Base-by-base conservation (phyloP, 768 basidiomycete genomes). In the Auricularia sp. region DNA sequence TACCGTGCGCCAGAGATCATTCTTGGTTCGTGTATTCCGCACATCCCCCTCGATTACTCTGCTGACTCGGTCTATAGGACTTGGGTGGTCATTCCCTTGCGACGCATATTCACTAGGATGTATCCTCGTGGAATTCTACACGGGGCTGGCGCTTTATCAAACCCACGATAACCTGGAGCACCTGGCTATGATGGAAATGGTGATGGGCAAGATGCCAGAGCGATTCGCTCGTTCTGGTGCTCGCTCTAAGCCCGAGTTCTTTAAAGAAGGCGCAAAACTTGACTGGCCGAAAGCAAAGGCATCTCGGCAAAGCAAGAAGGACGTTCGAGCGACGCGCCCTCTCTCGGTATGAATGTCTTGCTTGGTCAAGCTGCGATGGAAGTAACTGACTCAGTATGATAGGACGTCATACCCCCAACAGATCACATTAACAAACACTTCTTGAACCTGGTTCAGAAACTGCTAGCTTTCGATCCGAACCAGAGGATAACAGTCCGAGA, bases 1-100 rank as follows among this genome's bases (percentile, higher is more conserved):
- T 99, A 99, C 71, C 90, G 97, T 66, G 97, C 97, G 11, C 97
- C 97, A 3, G 97, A 99, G 79, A 98, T 99, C 74, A 99, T 99
- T 67, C 83, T 98, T 62, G 93, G 96, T 96, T 67, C 67, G 85
- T n/a, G 62, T 6, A 6, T 18, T 11, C 44, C 36, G 34, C 3
- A n/a, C 67, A 51, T 51, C 62, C 44, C 67, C 39, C 35, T 51
- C 53, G 34, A 51, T 63, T n/a, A n/a, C 61, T 66, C 70, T 62
- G 70, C 68, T 64, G 62, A 61, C 51, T 61, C 64, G 3, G 44
- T 16, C 66, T 66, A 61, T 72, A 98, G 96, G 93, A 63, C 83
- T 98, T 66, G 93, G 95, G 62, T 99, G 97, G 97, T 95, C 93
- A 54, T 98, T 87, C 75, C 94, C 97, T 2, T 98, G 97, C 76